These are phyloP conservation scores for Exidia glandulosa DNA, from an alignment of 768 basidiomycete species.

Conservation along the genomic window DNA sequence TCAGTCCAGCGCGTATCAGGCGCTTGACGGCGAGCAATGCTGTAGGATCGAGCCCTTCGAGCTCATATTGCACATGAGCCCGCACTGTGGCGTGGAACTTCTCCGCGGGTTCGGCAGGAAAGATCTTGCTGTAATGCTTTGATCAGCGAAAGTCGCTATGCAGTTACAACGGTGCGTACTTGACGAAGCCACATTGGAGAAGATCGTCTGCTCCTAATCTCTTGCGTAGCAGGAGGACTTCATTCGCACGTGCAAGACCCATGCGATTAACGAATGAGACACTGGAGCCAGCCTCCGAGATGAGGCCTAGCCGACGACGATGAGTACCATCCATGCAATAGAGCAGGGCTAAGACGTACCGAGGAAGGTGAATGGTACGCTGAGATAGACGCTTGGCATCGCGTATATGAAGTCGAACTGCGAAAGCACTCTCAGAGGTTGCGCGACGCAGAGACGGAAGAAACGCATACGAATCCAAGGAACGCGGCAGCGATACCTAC, in stretches of 20 bases:
- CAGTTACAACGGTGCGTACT: slow-evolving; percentile 27
- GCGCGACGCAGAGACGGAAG: too few species aligned
- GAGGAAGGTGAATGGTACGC: slow-evolving; percentile 57
- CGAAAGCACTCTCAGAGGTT: too few species aligned
- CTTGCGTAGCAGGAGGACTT: slow-evolving; percentile 59
- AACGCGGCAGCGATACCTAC: slow-evolving; percentile 63
- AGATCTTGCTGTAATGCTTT: slow-evolving; percentile 38
- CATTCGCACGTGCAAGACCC: slow-evolving; percentile 59
- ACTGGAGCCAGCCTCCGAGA: slow-evolving; percentile 59
- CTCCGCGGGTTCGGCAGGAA: slow-evolving; percentile 38
- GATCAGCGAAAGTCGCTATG: slow-evolving; percentile 3
- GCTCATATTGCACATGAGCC: slow-evolving; percentile 36
- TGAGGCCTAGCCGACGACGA: slow-evolving; percentile 34
- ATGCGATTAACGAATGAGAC: slow-evolving; percentile 58
- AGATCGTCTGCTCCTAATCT: slow-evolving; percentile 52
- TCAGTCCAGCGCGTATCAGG: slow-evolving; percentile 42
- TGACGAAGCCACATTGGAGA: slow-evolving; percentile 49
- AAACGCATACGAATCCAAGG: too few species aligned
- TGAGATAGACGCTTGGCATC: slow-evolving; percentile 48
- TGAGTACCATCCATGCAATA: slow-evolving; percentile 1
- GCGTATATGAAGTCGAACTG: slow-evolving; percentile 69
- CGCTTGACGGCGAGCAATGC: slow-evolving; percentile 43
- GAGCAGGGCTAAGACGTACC: slow-evolving; percentile 32
- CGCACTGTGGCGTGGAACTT: slow-evolving; percentile 46
- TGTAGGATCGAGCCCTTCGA: slow-evolving; percentile 45